A percentile compares a stretch with the other conserved stretches of the same genome.
phyloP scores from a whole-genome alignment of 2,329 filamentous ascomycete species.

The Beauveria rudraprayagi region DNA sequence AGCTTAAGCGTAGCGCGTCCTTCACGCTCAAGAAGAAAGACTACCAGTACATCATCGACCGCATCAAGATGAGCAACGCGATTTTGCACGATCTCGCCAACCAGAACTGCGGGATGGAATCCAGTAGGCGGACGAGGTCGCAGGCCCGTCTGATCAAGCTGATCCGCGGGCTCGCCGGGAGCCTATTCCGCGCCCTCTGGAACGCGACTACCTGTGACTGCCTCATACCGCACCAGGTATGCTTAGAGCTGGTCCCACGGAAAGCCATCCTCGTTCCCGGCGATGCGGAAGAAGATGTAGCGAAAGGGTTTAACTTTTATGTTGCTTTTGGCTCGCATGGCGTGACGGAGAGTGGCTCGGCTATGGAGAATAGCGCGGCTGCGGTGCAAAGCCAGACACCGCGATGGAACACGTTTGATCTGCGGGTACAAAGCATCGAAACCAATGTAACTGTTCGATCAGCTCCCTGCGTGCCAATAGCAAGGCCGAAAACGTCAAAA shows the following conservation, averaged over 20 bases:
- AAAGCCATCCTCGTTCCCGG: constrained; percentile 2
- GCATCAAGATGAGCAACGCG: not conserved
- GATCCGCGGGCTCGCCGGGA: not conserved
- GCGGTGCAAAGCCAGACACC: not conserved
- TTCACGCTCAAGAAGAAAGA: not conserved
- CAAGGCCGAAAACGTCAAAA: no score
- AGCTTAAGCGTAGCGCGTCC: not conserved
- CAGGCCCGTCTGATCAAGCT: not conserved
- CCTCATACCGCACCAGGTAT: not conserved
- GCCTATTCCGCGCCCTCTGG: not conserved
- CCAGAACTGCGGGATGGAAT: not conserved
- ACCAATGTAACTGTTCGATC: no score
- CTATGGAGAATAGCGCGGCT: no score
- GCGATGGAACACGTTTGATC: not conserved
- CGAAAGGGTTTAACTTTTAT: not conserved
- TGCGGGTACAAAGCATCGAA: not conserved
- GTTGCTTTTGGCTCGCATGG: not conserved
- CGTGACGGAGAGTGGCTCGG: not conserved
- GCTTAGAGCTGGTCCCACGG: not conserved
- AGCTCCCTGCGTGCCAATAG: no score
- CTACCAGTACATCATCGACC: not conserved
- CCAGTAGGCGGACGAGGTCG: not conserved
- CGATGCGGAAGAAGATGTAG: not conserved
- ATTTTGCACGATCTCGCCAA: not conserved
- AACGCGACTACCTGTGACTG: not conserved